Conservation (phyloP, 495 filamentous ascomycete species). For the Hypoxylon crocopeplum region DNA sequence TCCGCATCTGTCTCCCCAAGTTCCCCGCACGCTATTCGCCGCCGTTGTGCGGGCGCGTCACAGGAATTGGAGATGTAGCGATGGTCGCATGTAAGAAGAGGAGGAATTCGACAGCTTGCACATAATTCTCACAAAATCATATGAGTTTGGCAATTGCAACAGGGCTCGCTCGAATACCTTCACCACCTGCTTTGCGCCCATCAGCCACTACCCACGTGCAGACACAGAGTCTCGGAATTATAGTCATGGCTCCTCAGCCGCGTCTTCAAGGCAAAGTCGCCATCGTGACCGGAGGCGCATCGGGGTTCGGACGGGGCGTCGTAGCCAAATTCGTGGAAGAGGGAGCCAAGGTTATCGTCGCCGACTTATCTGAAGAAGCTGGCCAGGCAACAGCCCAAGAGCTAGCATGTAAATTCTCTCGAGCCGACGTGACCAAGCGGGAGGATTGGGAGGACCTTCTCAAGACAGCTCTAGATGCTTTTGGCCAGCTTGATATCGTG, state of each 20-base stretch:
- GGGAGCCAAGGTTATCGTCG: slow-evolving; percentile 63
- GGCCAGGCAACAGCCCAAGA: slow-evolving; percentile 51
- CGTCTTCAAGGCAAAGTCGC: slow-evolving; percentile 59
- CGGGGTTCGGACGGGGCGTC: slow-evolving; percentile 67
- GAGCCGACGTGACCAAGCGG: slow-evolving; percentile 58
- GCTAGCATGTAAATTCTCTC: slow-evolving; percentile 50
- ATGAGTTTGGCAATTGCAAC: background rate
- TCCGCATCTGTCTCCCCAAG: slow-evolving; percentile 19
- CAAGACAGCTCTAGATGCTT: slow-evolving; percentile 53
- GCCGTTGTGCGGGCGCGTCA: background rate
- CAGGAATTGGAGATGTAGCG: no score
- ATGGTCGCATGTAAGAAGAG: no score
- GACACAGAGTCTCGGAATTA: no score
- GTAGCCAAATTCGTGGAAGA: slow-evolving; percentile 62
- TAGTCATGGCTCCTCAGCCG: slow-evolving; percentile 29
- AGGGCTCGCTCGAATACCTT: background rate
- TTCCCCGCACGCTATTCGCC: slow-evolving; percentile 36
- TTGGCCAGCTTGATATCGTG: slow-evolving; percentile 62
- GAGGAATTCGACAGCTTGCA: background rate
- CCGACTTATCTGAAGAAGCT: slow-evolving; percentile 64
- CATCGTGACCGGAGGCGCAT: slow-evolving; percentile 60
- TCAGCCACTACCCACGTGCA: background rate
- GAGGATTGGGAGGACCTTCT: slow-evolving; percentile 58
- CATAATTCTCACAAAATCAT: no score
- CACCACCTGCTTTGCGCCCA: no score